Percentiles rank a stretch among this genome's conserved stretches.
These are phyloP conservation scores for Geopyxis carbonaria DNA, from an alignment of 495 filamentous ascomycete genomes.

Conservation along the genomic window DNA sequence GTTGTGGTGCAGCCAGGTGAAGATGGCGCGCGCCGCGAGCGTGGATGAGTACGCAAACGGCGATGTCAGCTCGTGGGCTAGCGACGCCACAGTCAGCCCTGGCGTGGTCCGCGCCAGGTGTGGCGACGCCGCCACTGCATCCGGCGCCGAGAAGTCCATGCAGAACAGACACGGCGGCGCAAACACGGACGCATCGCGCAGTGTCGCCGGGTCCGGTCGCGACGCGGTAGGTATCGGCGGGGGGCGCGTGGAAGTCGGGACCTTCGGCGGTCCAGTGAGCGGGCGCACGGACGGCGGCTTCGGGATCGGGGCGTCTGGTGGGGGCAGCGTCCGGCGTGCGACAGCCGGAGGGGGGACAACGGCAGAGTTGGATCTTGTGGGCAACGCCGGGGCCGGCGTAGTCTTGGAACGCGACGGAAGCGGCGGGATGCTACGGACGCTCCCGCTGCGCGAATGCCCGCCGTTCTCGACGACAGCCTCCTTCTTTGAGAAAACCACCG, in stretches of 20 bases:
- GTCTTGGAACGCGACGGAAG: constrained; percentile 1
- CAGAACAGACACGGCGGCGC: constrained; percentile 48
- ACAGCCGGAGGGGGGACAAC: too few relatives aligned
- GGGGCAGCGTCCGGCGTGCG: too few relatives aligned
- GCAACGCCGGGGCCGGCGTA: too few relatives aligned
- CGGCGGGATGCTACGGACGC: constrained; percentile 15
- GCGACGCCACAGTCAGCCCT: constrained; percentile 34
- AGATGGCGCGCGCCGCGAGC: constrained; percentile 81
- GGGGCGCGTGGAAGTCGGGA: constrained; percentile 29
- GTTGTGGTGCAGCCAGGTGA: constrained; percentile 92
- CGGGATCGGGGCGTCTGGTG: constrained; percentile 2
- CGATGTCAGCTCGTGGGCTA: constrained; percentile 57
- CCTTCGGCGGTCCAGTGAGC: constrained; percentile 28
- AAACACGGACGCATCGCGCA: too few relatives aligned
- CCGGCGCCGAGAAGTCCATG: constrained; percentile 71
- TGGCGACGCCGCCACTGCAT: too few relatives aligned
- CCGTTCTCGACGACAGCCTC: too few relatives aligned
- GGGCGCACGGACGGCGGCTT: constrained; percentile 26
- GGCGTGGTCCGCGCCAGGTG: constrained; percentile 44
- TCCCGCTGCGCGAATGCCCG: too few relatives aligned
- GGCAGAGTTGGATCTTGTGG: too few relatives aligned
- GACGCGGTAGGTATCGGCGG: constrained; percentile 15
- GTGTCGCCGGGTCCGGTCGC: too few relatives aligned
- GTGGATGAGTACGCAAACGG: constrained; percentile 67
- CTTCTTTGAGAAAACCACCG: neutral